Evolutionary conservation across 2,329 filamentous ascomycete genomes (phyloP).

Genomic region (Metarhizium brunneum): DNA sequence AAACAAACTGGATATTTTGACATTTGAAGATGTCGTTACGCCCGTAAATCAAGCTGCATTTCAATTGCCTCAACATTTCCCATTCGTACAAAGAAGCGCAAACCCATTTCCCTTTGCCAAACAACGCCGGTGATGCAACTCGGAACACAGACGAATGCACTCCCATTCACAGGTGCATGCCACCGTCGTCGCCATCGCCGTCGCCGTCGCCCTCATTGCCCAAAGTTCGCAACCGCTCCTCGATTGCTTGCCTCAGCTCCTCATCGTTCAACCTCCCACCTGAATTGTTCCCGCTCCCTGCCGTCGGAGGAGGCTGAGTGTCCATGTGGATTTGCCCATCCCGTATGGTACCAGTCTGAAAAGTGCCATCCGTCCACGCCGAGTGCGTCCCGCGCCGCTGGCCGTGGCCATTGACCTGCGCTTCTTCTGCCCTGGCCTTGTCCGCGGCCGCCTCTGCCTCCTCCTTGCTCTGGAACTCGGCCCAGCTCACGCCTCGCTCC

Average conservation of each 20-base stretch:
- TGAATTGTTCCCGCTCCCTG: neutral
- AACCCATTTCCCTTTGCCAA: neutral
- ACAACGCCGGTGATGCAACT: constrained; percentile 2
- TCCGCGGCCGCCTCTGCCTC: constrained; percentile 27
- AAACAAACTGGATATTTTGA: neutral
- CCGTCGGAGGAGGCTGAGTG: constrained; percentile 11
- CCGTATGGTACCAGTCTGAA: constrained; percentile 49
- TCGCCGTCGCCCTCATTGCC: constrained; percentile 28
- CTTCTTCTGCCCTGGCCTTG: constrained; percentile 11
- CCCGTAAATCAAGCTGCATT: neutral
- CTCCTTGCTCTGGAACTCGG: constrained; percentile 42
- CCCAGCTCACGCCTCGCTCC: constrained; percentile 45
- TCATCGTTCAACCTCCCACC: constrained; percentile 48
- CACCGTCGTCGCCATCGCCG: constrained; percentile 36
- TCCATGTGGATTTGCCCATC: constrained; percentile 41
- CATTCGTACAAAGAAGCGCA: neutral
- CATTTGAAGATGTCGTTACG: neutral
- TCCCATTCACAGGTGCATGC: constrained; percentile 47
- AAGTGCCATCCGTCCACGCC: constrained; percentile 55
- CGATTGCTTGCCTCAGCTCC: constrained; percentile 45
- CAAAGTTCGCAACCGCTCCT: constrained; percentile 41
- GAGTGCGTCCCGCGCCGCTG: constrained; percentile 18
- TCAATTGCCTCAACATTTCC: neutral
- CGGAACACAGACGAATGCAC: neutral
- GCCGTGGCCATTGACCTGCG: neutral